A percentile compares a stretch with the other conserved stretches of the same genome.
Conservation (phyloP, 1,139 yeast species). For the Pichiaceae sp. region DNA sequence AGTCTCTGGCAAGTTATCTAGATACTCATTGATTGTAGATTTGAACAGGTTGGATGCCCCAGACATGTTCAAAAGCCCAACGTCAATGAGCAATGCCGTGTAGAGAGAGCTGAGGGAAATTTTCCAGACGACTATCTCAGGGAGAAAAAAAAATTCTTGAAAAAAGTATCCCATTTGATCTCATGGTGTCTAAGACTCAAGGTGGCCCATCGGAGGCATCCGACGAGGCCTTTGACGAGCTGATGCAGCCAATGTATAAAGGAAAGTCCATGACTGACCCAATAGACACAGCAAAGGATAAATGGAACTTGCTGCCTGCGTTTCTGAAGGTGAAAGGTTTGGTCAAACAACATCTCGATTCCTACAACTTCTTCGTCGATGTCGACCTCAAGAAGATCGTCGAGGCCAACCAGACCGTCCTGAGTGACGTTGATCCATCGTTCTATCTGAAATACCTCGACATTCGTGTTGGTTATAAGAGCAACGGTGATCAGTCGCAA, state of each 20-base stretch:
- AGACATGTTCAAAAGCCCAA: background rate
- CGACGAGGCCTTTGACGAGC: slow-evolving; percentile 44
- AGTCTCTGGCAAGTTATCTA: slow-evolving; percentile 80
- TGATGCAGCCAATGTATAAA: slow-evolving; percentile 71
- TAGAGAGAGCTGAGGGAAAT: no score
- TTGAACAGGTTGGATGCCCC: slow-evolving; percentile 36
- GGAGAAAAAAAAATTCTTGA: no score
- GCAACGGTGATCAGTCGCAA: slow-evolving; percentile 39
- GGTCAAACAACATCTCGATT: slow-evolving; percentile 94
- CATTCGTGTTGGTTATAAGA: slow-evolving; percentile 76
- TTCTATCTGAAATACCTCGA: slow-evolving; percentile 87
- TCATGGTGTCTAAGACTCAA: no score
- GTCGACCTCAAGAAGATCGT: slow-evolving; percentile 88
- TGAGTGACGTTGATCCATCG: slow-evolving; percentile 95
- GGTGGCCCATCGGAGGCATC: background rate
- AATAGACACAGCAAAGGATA: slow-evolving; percentile 84
- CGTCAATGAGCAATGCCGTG: no score
- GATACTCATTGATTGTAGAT: slow-evolving; percentile 78
- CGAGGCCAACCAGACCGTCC: slow-evolving; percentile 77
- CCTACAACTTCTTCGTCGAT: slow-evolving; percentile 93
- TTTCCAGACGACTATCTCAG: no score
- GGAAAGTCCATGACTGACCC: slow-evolving; percentile 86
- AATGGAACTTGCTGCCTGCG: slow-evolving; percentile 95
- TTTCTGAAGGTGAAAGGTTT: slow-evolving; percentile 91
- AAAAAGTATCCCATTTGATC: no score